These are phyloP conservation scores for Fusarium sp. DNA, from an alignment of 2,329 filamentous ascomycete species.

Conservation along the genomic window DNA sequence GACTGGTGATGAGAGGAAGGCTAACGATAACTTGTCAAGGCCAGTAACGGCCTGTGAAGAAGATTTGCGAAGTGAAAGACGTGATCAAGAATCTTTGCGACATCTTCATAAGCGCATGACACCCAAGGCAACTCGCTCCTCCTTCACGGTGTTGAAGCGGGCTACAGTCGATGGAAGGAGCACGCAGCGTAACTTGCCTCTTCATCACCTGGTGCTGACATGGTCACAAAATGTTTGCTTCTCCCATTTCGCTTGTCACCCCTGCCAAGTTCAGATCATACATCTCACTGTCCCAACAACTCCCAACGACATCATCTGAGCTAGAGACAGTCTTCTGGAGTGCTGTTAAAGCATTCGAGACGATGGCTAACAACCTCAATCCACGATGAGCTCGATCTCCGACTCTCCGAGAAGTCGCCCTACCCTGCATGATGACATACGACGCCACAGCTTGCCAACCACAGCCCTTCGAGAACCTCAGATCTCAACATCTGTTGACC, in stretches of 20 bases:
- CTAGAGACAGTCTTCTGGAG: background rate
- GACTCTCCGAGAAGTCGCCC: constrained; percentile 24
- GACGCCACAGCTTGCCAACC: background rate
- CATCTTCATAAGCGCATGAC: background rate
- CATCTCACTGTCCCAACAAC: background rate
- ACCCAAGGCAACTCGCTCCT: background rate
- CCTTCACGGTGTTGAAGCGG: background rate
- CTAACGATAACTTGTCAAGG: background rate
- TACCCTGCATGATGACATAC: constrained; percentile 14
- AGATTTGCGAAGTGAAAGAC: background rate
- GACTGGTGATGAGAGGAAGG: background rate
- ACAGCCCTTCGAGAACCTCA: background rate
- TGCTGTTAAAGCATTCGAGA: background rate
- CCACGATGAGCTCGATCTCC: constrained; percentile 5
- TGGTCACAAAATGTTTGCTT: background rate
- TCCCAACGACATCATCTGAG: background rate
- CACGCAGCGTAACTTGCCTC: background rate
- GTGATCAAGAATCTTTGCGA: background rate
- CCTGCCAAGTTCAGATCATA: background rate
- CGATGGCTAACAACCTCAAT: background rate
- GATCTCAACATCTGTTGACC: background rate
- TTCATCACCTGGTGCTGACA: background rate
- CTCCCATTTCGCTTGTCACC: background rate
- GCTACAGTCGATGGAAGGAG: background rate
- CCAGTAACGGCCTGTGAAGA: background rate